Conservation (phyloP, 2,329 filamentous ascomycete species). For the Ilyonectria robusta region DNA sequence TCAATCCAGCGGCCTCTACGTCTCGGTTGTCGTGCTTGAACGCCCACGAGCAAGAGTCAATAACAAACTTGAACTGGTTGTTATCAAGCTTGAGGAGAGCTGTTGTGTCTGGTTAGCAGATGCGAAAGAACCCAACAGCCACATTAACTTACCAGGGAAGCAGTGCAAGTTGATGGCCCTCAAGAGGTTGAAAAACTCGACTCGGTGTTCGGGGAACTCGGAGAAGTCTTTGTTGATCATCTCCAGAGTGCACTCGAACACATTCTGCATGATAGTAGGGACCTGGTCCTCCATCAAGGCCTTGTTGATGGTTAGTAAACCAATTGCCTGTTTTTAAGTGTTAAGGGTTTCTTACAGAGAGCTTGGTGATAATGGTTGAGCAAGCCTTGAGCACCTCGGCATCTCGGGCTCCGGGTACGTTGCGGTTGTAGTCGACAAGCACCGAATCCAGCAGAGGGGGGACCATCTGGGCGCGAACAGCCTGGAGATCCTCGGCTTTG, state of each 20-base stretch:
- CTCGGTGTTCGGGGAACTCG: conserved; percentile 97
- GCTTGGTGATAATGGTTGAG: conserved; percentile 96
- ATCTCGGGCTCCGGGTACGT: conserved; percentile 94
- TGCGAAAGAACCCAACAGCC: not conserved
- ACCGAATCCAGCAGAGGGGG: conserved; percentile 96
- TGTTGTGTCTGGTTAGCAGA: conserved; percentile 39
- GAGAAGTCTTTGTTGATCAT: conserved; percentile 99
- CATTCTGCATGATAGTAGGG: conserved; percentile 96
- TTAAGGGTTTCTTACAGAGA: conserved; percentile 78
- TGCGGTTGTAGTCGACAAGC: conserved; percentile 95
- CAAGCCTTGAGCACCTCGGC: conserved; percentile 97
- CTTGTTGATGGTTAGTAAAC: conserved; percentile 58
- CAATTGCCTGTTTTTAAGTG: not conserved
- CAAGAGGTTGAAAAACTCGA: conserved; percentile 99
- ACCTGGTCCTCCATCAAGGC: conserved; percentile 98
- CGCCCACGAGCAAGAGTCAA: conserved; percentile 99
- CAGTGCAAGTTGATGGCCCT: conserved; percentile 97
- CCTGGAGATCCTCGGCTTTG: conserved; percentile 95
- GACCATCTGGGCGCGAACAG: conserved; percentile 94
- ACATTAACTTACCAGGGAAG: conserved; percentile 77
- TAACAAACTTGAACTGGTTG: conserved; percentile 98
- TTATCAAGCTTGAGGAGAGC: conserved; percentile 94
- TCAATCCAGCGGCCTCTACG: conserved; percentile 94
- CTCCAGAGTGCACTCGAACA: conserved; percentile 97
- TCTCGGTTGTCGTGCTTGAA: conserved; percentile 99